A percentile compares a stretch with the other conserved stretches of the same genome.
Evolutionary conservation across 2,329 filamentous ascomycete genomes (phyloP).

Genomic region (Cladorrhinum sp.): DNA sequence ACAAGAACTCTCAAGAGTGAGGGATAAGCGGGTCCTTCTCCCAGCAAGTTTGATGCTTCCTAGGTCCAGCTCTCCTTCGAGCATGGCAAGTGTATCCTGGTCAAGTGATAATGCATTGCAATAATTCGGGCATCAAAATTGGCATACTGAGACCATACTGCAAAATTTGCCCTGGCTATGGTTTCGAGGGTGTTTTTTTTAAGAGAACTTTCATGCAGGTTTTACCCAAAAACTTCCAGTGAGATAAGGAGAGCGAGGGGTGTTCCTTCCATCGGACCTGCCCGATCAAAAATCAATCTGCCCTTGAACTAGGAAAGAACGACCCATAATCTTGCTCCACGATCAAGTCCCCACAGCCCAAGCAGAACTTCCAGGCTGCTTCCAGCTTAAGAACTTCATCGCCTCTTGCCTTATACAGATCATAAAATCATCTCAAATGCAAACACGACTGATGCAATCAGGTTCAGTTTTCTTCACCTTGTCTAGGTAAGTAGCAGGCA

Average conservation of each 20-base stretch:
- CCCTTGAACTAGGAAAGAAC: not conserved
- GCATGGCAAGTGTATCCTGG: not conserved
- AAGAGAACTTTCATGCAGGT: not conserved
- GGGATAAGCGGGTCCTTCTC: slow-evolving; percentile 15
- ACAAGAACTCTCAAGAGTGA: slow-evolving; percentile 21
- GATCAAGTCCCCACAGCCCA: not conserved
- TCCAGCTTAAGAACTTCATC: not conserved
- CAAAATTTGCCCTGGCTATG: too few relatives aligned
- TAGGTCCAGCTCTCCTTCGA: slow-evolving; percentile 13
- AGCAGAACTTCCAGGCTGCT: too few relatives aligned
- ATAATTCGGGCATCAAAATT: not conserved
- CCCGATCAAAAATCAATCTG: not conserved
- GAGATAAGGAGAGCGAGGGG: not conserved
- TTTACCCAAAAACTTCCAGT: not conserved
- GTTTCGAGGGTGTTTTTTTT: not conserved
- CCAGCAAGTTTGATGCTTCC: slow-evolving; percentile 22
- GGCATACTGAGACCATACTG: not conserved
- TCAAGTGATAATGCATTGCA: not conserved
- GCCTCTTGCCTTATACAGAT: not conserved
- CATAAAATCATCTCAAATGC: not conserved
- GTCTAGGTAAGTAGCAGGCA: not conserved
- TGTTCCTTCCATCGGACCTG: not conserved
- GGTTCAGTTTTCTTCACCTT: not conserved
- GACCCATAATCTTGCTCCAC: not conserved
- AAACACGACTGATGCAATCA: not conserved